A percentile compares a stretch with the other conserved stretches of the same genome.
These are phyloP conservation scores for Chrysoporthe puriensis DNA, from an alignment of 2,329 filamentous ascomycete species.

Conservation along the genomic window DNA sequence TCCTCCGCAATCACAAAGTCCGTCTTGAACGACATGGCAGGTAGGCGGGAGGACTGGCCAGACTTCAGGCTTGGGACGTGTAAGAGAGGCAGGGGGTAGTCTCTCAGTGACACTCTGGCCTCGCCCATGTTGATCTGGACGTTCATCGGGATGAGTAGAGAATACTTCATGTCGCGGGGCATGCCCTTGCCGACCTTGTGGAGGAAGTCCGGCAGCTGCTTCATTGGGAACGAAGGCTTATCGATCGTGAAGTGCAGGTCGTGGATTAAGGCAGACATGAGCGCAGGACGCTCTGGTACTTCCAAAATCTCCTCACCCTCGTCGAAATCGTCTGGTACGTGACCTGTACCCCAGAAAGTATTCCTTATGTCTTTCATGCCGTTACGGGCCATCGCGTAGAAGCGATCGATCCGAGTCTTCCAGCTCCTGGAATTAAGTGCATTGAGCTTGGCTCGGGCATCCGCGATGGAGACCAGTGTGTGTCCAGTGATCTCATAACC, in stretches of 20 bases:
- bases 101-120: slow-evolving; percentile 80
- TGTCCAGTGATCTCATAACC: slow-evolving; percentile 72
- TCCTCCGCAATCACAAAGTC: slow-evolving; percentile 98
- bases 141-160: slow-evolving; percentile 86
- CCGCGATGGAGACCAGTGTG: slow-evolving; percentile 72
- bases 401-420: slow-evolving; percentile 86
- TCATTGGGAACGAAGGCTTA: slow-evolving; percentile 87
- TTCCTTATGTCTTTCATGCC: slow-evolving; percentile 79
- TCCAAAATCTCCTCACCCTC: slow-evolving; percentile 85
- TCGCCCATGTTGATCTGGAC: slow-evolving; percentile 90
- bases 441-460: slow-evolving; percentile 76
- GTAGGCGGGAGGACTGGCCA: slow-evolving; percentile 76
- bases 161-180: slow-evolving; percentile 88
- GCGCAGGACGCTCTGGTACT: slow-evolving; percentile 80
- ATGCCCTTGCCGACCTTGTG: slow-evolving; percentile 95
- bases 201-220: slow-evolving; percentile 81
- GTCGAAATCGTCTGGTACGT: slow-evolving; percentile 78
- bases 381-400: slow-evolving; percentile 68
- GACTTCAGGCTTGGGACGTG: slow-evolving; percentile 84
- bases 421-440: slow-evolving; percentile 86
- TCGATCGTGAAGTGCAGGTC: slow-evolving; percentile 86
- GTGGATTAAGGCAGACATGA: slow-evolving; percentile 79
- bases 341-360: slow-evolving; percentile 80
- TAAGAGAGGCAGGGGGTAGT: slow-evolving; percentile 90
- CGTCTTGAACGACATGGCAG: slow-evolving; percentile 81